phyloP scores from a whole-genome alignment of 208 protist species.

The Entamoeba dispar region DNA sequence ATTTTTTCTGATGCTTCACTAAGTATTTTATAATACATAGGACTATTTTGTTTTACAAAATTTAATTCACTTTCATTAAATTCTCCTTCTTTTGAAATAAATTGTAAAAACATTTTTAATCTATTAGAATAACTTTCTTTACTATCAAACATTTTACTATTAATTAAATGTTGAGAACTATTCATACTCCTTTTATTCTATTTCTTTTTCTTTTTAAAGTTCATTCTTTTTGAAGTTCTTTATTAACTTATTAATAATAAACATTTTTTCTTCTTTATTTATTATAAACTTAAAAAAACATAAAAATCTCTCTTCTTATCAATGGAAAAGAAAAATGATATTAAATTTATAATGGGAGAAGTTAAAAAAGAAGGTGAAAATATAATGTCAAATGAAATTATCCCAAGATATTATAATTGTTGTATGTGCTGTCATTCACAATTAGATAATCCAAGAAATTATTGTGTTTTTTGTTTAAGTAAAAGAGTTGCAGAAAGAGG shows the following conservation, averaged over 20 bases:
- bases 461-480: neutral
- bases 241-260: too few species aligned
- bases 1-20: neutral
- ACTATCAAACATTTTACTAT: neutral
- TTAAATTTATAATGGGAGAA: too few species aligned
- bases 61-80: neutral
- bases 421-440: neutral
- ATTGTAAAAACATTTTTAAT: neutral
- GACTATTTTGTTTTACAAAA: neutral
- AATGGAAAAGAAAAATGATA: too few species aligned
- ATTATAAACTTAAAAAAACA: too few species aligned
- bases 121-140: neutral
- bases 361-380: too few species aligned
- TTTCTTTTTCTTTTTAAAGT: too few species aligned
- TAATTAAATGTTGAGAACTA: too few species aligned
- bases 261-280: too few species aligned
- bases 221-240: too few species aligned
- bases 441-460: neutral
- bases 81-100: neutral
- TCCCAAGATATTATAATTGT: neutral
- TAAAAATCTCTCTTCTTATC: too few species aligned
- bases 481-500: neutral
- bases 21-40: neutral
- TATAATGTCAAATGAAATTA: neutral
- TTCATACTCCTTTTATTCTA: too few species aligned